Conservation (phyloP, 768 basidiomycete species). For the Tubosaeta sp. region DNA sequence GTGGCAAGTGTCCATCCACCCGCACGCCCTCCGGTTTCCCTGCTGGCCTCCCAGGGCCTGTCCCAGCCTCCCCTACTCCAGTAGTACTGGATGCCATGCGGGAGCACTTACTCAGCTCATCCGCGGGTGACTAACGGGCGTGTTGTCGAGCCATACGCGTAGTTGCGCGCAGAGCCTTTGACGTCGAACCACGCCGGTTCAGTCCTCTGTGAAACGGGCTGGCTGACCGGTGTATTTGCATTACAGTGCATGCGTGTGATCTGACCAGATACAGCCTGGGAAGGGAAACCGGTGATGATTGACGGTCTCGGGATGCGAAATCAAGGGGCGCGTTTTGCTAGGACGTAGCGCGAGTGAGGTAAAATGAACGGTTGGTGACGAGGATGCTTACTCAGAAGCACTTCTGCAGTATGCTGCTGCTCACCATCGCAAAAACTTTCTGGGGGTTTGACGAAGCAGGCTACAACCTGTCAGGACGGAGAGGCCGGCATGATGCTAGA, state of each 20-base stretch:
- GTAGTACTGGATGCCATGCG: conserved; percentile 63
- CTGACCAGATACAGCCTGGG: conserved; percentile 17
- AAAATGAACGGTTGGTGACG: background rate
- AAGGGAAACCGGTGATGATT: conserved; percentile 22
- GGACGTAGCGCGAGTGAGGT: background rate
- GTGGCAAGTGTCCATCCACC: no score
- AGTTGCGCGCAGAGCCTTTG: conserved; percentile 29
- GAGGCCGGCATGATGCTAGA: background rate
- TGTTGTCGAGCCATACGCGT: conserved; percentile 24
- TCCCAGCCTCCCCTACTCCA: no score
- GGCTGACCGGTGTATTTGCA: conserved; percentile 16
- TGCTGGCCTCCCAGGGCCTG: no score
- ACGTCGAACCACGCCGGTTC: conserved; percentile 20
- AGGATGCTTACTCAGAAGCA: conserved; percentile 23
- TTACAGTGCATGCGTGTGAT: conserved; percentile 24
- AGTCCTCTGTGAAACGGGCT: conserved; percentile 28
- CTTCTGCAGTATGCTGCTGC: conserved; percentile 9
- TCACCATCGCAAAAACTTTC: conserved; percentile 12
- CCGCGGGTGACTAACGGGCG: conserved; percentile 40
- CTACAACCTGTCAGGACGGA: conserved; percentile 9
- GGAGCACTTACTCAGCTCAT: conserved; percentile 74
- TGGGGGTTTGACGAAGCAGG: conserved; percentile 10
- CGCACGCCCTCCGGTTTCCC: no score
- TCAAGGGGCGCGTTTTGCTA: conserved; percentile 54
- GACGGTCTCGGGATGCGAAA: conserved; percentile 35